These are phyloP conservation scores for Lipomyces kockii DNA, from an alignment of 805 yeast genomes.

Conservation along the genomic window DNA sequence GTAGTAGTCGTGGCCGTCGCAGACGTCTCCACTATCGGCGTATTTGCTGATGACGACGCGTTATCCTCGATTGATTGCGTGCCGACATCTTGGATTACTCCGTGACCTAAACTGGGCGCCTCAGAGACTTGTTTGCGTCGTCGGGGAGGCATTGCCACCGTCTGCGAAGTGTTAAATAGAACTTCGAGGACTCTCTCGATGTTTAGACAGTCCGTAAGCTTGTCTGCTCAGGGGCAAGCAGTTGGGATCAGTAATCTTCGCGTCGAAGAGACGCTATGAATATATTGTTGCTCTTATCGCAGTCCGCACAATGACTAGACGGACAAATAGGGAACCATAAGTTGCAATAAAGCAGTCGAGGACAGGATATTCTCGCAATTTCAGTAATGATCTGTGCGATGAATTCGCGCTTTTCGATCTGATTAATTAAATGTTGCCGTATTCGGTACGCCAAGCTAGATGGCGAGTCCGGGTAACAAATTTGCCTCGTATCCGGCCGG, in stretches of 20 bases:
- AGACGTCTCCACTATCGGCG: neutral
- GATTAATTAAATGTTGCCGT: no score
- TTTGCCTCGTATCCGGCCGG: no score
- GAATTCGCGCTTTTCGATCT: no score
- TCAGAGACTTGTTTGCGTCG: neutral
- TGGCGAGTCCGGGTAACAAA: no score
- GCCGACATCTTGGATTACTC: neutral
- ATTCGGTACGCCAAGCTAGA: no score
- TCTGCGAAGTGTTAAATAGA: neutral
- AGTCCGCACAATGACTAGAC: neutral
- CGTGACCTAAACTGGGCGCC: neutral
- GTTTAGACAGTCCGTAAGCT: neutral
- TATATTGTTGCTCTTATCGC: neutral
- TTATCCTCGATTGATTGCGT: neutral
- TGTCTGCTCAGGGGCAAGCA: neutral
- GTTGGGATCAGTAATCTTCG: neutral
- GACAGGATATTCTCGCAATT: neutral
- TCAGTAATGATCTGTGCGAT: neutral
- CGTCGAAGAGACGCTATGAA: neutral
- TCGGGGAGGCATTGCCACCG: conserved; percentile 1
- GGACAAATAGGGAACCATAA: neutral
- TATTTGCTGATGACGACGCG: neutral
- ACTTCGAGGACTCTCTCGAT: no score
- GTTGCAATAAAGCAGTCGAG: neutral
- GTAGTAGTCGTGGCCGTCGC: neutral